Base-by-base conservation (phyloP, 768 basidiomycete genomes). In the Tricholoma matsutake region DNA sequence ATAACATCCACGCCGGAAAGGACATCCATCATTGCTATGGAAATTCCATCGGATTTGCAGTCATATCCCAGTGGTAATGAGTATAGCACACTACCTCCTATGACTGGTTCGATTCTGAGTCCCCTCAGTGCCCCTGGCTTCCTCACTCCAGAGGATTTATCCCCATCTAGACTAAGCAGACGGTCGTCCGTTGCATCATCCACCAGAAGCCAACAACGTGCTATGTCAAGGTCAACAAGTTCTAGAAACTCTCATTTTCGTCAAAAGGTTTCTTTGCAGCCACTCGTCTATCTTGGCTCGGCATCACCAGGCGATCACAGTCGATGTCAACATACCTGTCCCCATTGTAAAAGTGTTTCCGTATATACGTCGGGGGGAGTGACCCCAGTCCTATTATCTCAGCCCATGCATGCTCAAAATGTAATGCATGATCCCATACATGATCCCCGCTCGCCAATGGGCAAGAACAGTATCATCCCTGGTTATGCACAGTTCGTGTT, bases 1-100 rank as follows among this genome's bases (percentile, higher is more conserved):
- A 29, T 37, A 20, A 14, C 16, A n/a, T 34, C 39, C 34, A 35
- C 53, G 10, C 43, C 41, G 4, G 8, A 51, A 54, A 35, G 43
- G 13, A 1, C 45, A 49, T 31, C 7, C 18, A 43, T 7, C 10
- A 52, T 56, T 53, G 64, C 37, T 37, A 67, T 74, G 13, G 64
- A 66, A 51, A 72, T 72, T 1, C 73, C 73, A 1, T 60, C 70
- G 8, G 67, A 71, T 68, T 59, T 73, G 10, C 57, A 62, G 14
- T 63, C 68, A 0, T 75, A 74, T 61, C 71, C 73, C 20, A 67
- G 58, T 35, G 61, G 59, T 8, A 53, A 59, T 47, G 59, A 68
- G 18, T 57, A 61, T 32, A 61, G 63, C 22, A 59, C 65, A 58
- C 55, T 61, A 57, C 65, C 64, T 32, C 16, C 32, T 32, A 54